Evolutionary conservation across 2,329 filamentous ascomycete genomes (phyloP).

Genomic region (Chaetomiaceae sp.): DNA sequence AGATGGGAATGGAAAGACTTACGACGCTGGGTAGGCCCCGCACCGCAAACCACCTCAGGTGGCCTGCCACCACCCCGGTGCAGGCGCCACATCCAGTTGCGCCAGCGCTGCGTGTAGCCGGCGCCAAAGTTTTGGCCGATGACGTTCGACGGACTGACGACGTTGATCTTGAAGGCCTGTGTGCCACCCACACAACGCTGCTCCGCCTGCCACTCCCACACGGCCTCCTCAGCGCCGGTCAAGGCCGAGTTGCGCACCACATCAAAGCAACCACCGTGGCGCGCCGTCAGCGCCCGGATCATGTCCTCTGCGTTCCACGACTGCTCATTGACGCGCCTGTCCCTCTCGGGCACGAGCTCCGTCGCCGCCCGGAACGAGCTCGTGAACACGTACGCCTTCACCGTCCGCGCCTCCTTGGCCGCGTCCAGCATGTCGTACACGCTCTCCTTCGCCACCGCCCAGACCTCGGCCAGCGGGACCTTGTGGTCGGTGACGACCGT

Average conservation of each 20-base stretch:
- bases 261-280: not conserved
- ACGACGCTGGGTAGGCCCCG: not conserved
- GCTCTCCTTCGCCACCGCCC: slow-evolving; percentile 31
- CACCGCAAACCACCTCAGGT: not conserved
- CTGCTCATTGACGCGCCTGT: slow-evolving; percentile 19
- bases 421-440: slow-evolving; percentile 33
- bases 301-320: slow-evolving; percentile 23
- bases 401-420: slow-evolving; percentile 31
- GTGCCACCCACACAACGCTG: not conserved
- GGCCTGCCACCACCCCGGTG: not conserved
- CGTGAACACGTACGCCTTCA: slow-evolving; percentile 40
- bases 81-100: not conserved
- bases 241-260: slow-evolving; percentile 13
- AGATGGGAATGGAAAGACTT: slow-evolving; percentile 8
- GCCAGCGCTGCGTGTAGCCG: not conserved
- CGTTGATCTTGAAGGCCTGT: slow-evolving; percentile 23
- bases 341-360: slow-evolving; percentile 13
- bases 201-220: slow-evolving; percentile 18
- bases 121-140: slow-evolving; percentile 8
- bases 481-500: slow-evolving; percentile 31
- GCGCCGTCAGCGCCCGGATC: not conserved
- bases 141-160: slow-evolving; percentile 6
- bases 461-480: slow-evolving; percentile 37
- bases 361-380: slow-evolving; percentile 31
- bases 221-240: slow-evolving; percentile 13